phyloP scores from a whole-genome alignment of 1,139 yeast species.

The Yamadazyma jaroonii region DNA sequence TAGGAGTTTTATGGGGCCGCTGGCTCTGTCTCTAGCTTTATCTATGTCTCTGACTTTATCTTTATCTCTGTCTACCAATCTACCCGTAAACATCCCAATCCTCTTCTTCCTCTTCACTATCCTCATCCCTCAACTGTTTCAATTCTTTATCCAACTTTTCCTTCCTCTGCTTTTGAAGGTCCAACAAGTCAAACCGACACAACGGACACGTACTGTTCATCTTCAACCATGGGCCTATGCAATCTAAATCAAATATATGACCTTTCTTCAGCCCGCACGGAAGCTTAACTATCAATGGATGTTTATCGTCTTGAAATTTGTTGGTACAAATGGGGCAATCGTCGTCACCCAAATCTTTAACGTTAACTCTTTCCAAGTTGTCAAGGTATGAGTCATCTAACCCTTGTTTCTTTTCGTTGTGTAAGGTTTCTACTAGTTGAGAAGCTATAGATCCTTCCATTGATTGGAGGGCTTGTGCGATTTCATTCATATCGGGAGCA shows the following conservation, averaged over 20 bases:
- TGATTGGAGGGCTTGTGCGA: conserved; percentile 7
- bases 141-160: conserved; percentile 40
- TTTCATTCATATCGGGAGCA: not conserved
- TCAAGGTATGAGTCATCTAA: conserved; percentile 72
- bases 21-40: no score
- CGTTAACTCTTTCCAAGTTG: conserved; percentile 66
- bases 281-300: conserved; percentile 75
- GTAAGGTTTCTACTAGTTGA: conserved; percentile 25
- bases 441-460: conserved; percentile 31
- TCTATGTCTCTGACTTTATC: not conserved
- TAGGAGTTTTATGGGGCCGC: no score
- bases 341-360: conserved; percentile 49
- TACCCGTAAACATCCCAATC: conserved; percentile 80
- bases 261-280: conserved; percentile 57
- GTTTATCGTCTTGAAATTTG: conserved; percentile 65
- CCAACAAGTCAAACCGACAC: conserved; percentile 71
- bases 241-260: conserved; percentile 84
- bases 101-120: conserved; percentile 64
- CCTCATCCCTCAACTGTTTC: conserved; percentile 48
- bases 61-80: no score
- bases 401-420: conserved; percentile 36
- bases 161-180: conserved; percentile 38
- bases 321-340: conserved; percentile 85
- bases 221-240: conserved; percentile 87
- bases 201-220: conserved; percentile 83